Base-by-base conservation (phyloP, 306 rosid species). In the Trifolium subterraneum region DNA sequence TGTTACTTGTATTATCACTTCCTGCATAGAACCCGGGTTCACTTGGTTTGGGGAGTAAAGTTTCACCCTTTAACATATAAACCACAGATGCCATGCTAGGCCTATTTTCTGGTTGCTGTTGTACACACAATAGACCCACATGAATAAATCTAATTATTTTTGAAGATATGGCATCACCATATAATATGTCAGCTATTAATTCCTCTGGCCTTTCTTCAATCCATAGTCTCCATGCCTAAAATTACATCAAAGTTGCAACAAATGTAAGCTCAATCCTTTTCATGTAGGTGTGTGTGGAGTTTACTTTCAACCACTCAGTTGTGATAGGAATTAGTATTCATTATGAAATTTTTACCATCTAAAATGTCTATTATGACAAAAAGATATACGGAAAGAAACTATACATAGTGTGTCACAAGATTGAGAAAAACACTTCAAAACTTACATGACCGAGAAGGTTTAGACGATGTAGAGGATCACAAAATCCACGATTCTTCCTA, bases 71-170 rank as follows among this genome's bases (percentile, higher is more conserved):
- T 4, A 54, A 54, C 61, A 54, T 54, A 54, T 20, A 54, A 10
- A 54, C 31, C 61, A 54, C 31, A 20, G 61, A 20, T 10, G 61
- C 20, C 61, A 54, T 54, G 29, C 10, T 20, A 54, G 61, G 61
- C 61, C 31, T 20, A 11, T 31, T 18, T 62, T 62, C 68, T 62
- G 68, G 45, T 35, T 33, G 4, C 19, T 62, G 8, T 62, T 60
- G 44, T 18, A 62, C 68, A n/a, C 68, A 62, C 22, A 62, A n/a
- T 11, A 61, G 42, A 61, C 44, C 44, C 3, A 61, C 67, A 14
- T 61, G 67, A 61, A 61, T 61, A 16, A 3, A 61, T 60, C 42
- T 14, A 8, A 15, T 20, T 33, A 33, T 61, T 15, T 33, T 6
- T 1, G 44, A 9, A 31, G 33, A 18, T n/a, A 22, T n/a, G 45